These are phyloP conservation scores for Diaporthe vaccinii DNA, from an alignment of 2,329 filamentous ascomycete genomes.

Conservation along the genomic window DNA sequence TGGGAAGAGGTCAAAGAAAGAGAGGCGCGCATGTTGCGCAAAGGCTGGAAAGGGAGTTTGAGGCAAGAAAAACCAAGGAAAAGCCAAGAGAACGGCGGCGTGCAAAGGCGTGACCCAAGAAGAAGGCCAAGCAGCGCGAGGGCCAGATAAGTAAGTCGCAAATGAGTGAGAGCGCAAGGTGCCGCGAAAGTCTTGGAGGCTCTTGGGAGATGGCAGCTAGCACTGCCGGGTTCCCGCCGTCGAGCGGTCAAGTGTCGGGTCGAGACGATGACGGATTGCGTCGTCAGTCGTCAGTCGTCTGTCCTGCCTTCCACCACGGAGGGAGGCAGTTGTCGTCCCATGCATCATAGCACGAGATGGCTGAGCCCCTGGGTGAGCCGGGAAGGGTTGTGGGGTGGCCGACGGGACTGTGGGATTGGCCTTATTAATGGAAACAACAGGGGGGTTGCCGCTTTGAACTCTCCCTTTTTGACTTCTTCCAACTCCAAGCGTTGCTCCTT, in stretches of 20 bases:
- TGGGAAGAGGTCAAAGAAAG: slow-evolving; percentile 1
- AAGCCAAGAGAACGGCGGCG: slow-evolving; percentile 14
- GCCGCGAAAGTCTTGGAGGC: slow-evolving; percentile 2
- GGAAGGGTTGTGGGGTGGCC: slow-evolving; percentile 19
- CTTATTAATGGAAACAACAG: slow-evolving; percentile 4
- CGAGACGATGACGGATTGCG: slow-evolving; percentile 15
- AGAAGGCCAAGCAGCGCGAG: slow-evolving; percentile 24
- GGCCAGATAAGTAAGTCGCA: slow-evolving; percentile 31
- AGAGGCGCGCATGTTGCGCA: slow-evolving; percentile 5
- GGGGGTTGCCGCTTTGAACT: background rate
- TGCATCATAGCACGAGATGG: slow-evolving; percentile 15
- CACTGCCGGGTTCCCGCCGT: background rate
- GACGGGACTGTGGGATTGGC: slow-evolving; percentile 1
- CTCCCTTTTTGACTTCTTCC: background rate
- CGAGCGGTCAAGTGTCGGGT: background rate
- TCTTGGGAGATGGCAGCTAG: slow-evolving; percentile 4
- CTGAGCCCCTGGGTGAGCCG: slow-evolving; percentile 12
- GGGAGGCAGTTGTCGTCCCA: background rate
- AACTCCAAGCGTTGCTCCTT: background rate
- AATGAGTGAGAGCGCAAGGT: slow-evolving; percentile 14
- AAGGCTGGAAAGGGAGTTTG: slow-evolving; percentile 5
- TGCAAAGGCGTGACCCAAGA: slow-evolving; percentile 13
- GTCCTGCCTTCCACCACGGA: background rate
- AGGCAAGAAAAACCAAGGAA: slow-evolving; percentile 30
- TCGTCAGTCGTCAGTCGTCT: slow-evolving; percentile 25